Percentiles rank a stretch among this genome's conserved stretches.
Conservation (phyloP, 495 filamentous ascomycete species). For the Aspergillus cavernicola region DNA sequence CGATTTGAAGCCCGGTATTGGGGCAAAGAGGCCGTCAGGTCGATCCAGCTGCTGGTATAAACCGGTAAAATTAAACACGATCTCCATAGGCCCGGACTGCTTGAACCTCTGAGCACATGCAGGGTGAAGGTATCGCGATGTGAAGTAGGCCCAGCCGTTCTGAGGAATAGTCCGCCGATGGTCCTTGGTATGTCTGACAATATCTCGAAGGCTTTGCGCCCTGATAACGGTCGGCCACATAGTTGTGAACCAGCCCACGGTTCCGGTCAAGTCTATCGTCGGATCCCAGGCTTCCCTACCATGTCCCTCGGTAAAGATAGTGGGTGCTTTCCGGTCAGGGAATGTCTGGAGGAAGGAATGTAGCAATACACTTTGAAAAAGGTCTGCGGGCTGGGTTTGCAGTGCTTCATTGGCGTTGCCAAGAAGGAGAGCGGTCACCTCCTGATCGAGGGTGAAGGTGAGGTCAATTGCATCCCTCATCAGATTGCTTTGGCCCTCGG, state of each 20-base stretch:
- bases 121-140: too few species aligned
- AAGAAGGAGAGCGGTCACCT: conserved; percentile 28
- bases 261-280: conserved; percentile 39
- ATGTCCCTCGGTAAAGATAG: conserved; percentile 47
- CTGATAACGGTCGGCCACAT: conserved; percentile 23
- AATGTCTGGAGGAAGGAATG: conserved; percentile 34
- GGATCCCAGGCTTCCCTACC: conserved; percentile 40
- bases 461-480: conserved; percentile 1
- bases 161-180: conserved; percentile 13
- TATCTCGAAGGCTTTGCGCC: background rate
- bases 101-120: too few species aligned
- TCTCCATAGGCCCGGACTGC: too few species aligned
- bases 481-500: conserved; percentile 35
- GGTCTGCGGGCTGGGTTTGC: conserved; percentile 36
- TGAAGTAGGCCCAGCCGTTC: too few species aligned
- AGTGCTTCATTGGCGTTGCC: conserved; percentile 29
- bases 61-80: too few species aligned
- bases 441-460: conserved; percentile 17
- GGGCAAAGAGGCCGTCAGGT: too few species aligned
- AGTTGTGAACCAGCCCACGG: conserved; percentile 52
- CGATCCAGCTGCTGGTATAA: too few species aligned
- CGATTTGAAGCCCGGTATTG: too few species aligned
- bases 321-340: conserved; percentile 44
- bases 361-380: conserved; percentile 37
- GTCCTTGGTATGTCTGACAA: conserved; percentile 16